These are phyloP conservation scores for Stenogyne calaminthoides DNA, from an alignment of 305 asterid species.

Conservation along the genomic window DNA sequence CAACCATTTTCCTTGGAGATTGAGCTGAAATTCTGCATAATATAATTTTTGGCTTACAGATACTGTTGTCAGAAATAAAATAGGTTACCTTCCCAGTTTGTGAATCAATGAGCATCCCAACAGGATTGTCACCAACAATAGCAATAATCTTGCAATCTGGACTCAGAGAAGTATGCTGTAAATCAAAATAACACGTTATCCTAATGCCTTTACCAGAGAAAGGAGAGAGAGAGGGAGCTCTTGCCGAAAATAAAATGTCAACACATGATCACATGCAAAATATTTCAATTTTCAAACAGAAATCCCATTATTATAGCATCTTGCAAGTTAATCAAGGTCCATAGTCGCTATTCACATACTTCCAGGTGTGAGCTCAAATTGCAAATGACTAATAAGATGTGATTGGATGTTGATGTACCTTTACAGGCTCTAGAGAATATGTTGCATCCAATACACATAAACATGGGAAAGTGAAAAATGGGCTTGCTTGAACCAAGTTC, in stretches of 20 bases:
- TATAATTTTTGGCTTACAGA: not conserved
- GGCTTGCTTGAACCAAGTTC: not conserved
- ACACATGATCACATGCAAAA: not conserved
- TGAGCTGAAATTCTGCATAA: not conserved
- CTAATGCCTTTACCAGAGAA: not conserved
- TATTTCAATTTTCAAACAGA: not conserved
- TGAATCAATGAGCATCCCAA: slow-evolving; percentile 52
- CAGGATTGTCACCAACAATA: slow-evolving; percentile 55
- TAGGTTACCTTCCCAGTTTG: slow-evolving; percentile 52
- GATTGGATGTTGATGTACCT: not conserved
- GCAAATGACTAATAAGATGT: not conserved
- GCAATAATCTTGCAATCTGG: slow-evolving; percentile 52
- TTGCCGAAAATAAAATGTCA: not conserved
- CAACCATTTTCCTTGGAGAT: not conserved
- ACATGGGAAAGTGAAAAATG: not conserved
- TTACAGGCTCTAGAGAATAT: not conserved
- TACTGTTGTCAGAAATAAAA: not conserved
- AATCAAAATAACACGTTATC: slow-evolving; percentile 24
- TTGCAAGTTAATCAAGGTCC: not conserved
- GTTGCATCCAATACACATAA: slow-evolving; percentile 10
- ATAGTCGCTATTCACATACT: not conserved
- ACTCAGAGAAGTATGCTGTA: slow-evolving; percentile 57
- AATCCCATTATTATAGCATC: slow-evolving; percentile 2
- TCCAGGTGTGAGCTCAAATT: slow-evolving; percentile 13
- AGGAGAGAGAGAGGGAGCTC: not conserved